These are phyloP conservation scores for Zygoascus hellenicus DNA, from an alignment of 1,139 yeast species.

Conservation along the genomic window DNA sequence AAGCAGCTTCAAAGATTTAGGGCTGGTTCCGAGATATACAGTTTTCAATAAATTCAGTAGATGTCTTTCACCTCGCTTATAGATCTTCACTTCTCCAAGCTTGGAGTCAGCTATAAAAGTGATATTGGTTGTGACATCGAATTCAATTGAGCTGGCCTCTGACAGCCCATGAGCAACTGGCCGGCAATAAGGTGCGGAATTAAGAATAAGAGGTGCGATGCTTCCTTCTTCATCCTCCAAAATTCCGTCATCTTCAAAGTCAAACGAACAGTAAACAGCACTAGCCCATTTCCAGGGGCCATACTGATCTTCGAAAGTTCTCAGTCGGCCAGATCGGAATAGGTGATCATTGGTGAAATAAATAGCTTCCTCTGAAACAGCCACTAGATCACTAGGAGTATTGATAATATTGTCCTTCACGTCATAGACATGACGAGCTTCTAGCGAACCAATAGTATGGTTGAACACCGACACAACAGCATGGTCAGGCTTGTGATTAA, in stretches of 20 bases:
- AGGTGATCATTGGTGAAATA: conserved; percentile 13
- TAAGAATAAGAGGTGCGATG: not conserved
- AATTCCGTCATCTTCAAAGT: conserved; percentile 6
- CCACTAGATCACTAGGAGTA: conserved; percentile 10
- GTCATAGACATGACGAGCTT: conserved; percentile 6
- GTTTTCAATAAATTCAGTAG: not conserved
- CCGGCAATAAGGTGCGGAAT: not conserved
- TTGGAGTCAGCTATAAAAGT: conserved; percentile 6
- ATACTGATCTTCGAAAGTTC: conserved; percentile 9
- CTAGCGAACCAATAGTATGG: conserved; percentile 9
- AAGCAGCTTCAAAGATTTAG: not conserved
- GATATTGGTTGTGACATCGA: not conserved
- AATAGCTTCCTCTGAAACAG: conserved; percentile 7
- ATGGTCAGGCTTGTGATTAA: conserved; percentile 9
- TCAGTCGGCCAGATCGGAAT: conserved; percentile 6
- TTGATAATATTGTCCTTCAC: conserved; percentile 8
- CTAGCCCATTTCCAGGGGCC: conserved; percentile 14
- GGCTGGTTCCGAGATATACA: not conserved
- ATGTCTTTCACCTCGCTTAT: not conserved
- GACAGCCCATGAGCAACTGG: conserved; percentile 6
- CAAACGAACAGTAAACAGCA: conserved; percentile 8
- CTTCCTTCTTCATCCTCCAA: not conserved
- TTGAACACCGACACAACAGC: conserved; percentile 9
- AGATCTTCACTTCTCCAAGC: conserved; percentile 4
- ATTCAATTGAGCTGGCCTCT: conserved; percentile 6